Conservation (phyloP, 257 asterid species). For the Gardenia jasminoides region DNA sequence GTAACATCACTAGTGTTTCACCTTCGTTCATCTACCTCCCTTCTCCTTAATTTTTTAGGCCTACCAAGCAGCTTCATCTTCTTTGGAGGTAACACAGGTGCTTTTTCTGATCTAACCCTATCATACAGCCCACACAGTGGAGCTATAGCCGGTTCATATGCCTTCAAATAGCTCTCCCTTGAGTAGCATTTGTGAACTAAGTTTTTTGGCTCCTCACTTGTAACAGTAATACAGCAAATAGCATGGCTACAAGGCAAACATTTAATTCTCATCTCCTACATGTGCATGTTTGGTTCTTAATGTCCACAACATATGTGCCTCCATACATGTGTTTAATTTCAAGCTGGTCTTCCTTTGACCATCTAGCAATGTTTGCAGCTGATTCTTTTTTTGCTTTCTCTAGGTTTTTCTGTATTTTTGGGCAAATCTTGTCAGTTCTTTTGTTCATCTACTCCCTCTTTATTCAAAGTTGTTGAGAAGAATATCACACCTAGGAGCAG, state of each 20-base stretch:
- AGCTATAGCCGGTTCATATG: background rate
- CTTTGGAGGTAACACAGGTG: too few relatives aligned
- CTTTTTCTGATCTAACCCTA: background rate
- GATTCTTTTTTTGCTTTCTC: too few relatives aligned
- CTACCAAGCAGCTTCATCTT: too few relatives aligned
- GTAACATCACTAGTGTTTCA: too few relatives aligned
- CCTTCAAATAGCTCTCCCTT: background rate
- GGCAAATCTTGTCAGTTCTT: background rate
- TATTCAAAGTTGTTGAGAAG: background rate
- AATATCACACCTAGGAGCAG: background rate
- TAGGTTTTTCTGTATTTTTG: background rate
- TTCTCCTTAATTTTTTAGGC: too few relatives aligned
- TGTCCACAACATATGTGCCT: background rate
- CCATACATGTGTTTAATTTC: background rate
- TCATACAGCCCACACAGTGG: background rate
- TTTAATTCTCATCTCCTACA: background rate
- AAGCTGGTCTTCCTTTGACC: background rate
- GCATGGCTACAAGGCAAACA: background rate
- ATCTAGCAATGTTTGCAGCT: background rate
- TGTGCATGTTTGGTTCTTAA: background rate
- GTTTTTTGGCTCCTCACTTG: background rate
- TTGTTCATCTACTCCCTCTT: too few relatives aligned
- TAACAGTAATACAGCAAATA: too few relatives aligned
- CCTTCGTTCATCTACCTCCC: too few relatives aligned
- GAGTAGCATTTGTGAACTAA: background rate